Conservation (phyloP, 768 basidiomycete species). For the Suillus plorans region DNA sequence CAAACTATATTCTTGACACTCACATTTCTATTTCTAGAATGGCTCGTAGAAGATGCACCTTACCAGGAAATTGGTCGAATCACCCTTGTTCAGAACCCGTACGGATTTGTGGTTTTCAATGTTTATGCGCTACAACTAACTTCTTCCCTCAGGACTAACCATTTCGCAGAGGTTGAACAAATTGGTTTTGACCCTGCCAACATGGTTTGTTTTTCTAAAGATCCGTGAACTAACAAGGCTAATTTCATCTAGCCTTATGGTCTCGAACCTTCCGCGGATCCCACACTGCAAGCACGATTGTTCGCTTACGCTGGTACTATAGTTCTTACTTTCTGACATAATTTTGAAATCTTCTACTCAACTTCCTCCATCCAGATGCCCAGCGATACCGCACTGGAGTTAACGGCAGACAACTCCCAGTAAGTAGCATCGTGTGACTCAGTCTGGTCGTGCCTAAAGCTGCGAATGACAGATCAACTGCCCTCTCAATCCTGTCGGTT, state of each 20-base stretch:
- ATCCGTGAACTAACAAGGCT: not conserved
- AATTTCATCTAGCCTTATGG: constrained; percentile 23
- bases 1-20: not conserved
- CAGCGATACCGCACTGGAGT: constrained; percentile 40
- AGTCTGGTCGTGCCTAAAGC: not conserved
- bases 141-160: constrained; percentile 18
- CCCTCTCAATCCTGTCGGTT: constrained; percentile 37
- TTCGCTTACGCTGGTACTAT: constrained; percentile 52
- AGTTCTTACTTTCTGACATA: constrained; percentile 5
- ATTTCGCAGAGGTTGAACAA: constrained; percentile 41
- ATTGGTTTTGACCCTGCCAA: constrained; percentile 51
- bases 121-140: constrained; percentile 1
- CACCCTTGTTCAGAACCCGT: constrained; percentile 38
- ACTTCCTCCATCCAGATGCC: constrained; percentile 25
- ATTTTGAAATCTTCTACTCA: no score
- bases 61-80: constrained; percentile 37
- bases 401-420: constrained; percentile 40
- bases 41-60: constrained; percentile 34
- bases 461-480: constrained; percentile 30
- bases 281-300: constrained; percentile 55
- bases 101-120: constrained; percentile 11
- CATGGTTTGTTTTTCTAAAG: constrained; percentile 30
- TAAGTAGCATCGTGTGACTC: constrained; percentile 5
- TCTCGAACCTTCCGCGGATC: constrained; percentile 53
- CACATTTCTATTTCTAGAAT: constrained; percentile 25